A percentile compares a stretch with the other conserved stretches of the same genome.
These are phyloP conservation scores for Russula griseocarnosa DNA, from an alignment of 768 basidiomycete species.

Conservation along the genomic window DNA sequence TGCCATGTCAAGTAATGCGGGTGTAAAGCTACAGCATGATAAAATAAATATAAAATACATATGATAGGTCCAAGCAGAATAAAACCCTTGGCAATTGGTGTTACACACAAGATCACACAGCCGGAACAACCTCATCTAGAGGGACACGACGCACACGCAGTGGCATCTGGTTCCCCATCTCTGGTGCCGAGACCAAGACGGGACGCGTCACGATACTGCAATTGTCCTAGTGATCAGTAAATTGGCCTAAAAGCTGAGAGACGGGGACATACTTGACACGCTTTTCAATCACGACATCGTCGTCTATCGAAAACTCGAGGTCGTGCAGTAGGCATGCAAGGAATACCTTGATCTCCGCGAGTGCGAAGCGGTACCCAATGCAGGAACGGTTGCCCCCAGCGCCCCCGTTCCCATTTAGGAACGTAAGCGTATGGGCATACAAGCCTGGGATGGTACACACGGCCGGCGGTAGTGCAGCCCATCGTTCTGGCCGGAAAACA, in stretches of 20 bases:
- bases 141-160: conserved; percentile 43
- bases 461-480: conserved; percentile 41
- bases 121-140: background rate
- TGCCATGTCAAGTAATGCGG: background rate
- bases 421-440: conserved; percentile 52
- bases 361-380: conserved; percentile 59
- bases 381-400: conserved; percentile 50
- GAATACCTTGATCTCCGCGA: conserved; percentile 61
- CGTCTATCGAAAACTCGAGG: conserved; percentile 51
- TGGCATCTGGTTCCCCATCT: conserved; percentile 58
- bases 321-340: conserved; percentile 55
- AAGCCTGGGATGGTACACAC: conserved; percentile 47
- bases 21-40: background rate
- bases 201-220: conserved; percentile 53
- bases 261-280: conserved; percentile 51
- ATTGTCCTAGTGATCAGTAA: conserved; percentile 13
- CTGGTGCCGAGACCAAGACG: conserved; percentile 52
- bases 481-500: conserved; percentile 58
- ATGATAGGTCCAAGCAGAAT: background rate
- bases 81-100: background rate
- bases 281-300: conserved; percentile 55
- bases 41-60: conserved; percentile 1
- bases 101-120: background rate
- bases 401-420: conserved; percentile 49
- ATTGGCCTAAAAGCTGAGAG: conserved; percentile 26